Base-by-base conservation (phyloP, 352 stramenopile genomes). In the Globisporangium echinulatum region DNA sequence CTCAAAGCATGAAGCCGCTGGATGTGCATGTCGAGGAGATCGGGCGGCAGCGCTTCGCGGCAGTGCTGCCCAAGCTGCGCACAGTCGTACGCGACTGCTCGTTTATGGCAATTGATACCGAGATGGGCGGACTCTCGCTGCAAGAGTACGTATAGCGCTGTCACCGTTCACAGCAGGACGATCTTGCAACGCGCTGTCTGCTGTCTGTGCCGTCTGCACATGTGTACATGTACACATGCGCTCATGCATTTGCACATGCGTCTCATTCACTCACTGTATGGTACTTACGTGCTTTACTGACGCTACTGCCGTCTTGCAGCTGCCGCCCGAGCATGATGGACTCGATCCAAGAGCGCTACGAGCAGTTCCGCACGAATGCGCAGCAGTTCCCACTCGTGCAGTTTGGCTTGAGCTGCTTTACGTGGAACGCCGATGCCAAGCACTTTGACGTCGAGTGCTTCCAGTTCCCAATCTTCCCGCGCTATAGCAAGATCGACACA, bases 381-480 rank as follows among this genome's bases (percentile, higher is more conserved):
- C 63, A 71, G 53, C 63, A 83, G 56, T 92, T 88, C 62, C 77
- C 79, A 17, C 60, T 92, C 55, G 76, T 92, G 50, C 75, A 92
- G 61, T 89, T 92, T 47, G 82, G 82, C 1, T 50, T 92, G n/a
- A 87, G 76, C 58, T 68, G 70, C 52, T 92, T 92, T 70, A 63
- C 55, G 37, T 90, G 80, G 79, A 59, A 87, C 46, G 54, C 56
- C 11, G 53, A 73, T 1, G 58, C 56, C 25, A 58, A 55, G n/a
- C 38, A 54, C 36, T 92, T 90, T 56, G 62, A 72, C 7, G 80
- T 89, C 48, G 67, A 75, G 50, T 85, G 69, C 52, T 87, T 82
- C 63, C 80, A 89, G 59, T 92, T 90, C 66, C 82, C 82, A 42
- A 73, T 92, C 48, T 92, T 90, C 61, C 77, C 82, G 9, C 64